Evolutionary conservation across 179 eudicot genomes (phyloP), one percentile per base, ranked within the genome.

Genomic region (Drosera spatulata): DNA sequence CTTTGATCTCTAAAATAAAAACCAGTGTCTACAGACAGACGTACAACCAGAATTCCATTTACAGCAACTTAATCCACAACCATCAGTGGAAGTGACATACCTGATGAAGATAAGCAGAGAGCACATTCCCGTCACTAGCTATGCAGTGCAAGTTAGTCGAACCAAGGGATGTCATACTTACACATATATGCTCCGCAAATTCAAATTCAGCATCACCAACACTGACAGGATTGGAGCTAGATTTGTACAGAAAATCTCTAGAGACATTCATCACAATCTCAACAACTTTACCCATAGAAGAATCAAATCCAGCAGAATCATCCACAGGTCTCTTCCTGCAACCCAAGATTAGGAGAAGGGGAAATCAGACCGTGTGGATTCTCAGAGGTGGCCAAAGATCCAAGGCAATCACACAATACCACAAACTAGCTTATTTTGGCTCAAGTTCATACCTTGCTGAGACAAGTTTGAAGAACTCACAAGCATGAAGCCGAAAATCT

Each of bases 401-500:
- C 9, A 2, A 14, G 10, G 4, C 6, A 53, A 6, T 10, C 39
- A 15, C 7, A 53, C 8, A 39, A 5, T 15, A 6, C 8, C 15
- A 44, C 11, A 56, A 46, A 56, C 13, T 39, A 66, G 42, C 15
- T 7, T 3, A 50, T 44, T 41, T 53, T 52, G 64, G 53, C 58
- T 66, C 53, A 11, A 59, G 50, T 56, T 41, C 55, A 62, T 80
- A 93, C 99, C 99, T 90, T 69, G 88, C 71, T 6, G 88, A 79
- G 58, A 94, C 83, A 59, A 87, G 85, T 77, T 87, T 91, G 80
- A 94, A 94, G 75, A 94, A 85, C 73, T 94, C 99, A 53, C 94
- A 81, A 64, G 99, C 99, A 74, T 85, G 96, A 79, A 90, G 94
- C 39, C 96, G 94, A 56, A 89, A 94, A 73, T 94, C 99, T n/a